phyloP scores from a whole-genome alignment of 257 asterid genomes.

The Oldenlandia corymbosa region DNA sequence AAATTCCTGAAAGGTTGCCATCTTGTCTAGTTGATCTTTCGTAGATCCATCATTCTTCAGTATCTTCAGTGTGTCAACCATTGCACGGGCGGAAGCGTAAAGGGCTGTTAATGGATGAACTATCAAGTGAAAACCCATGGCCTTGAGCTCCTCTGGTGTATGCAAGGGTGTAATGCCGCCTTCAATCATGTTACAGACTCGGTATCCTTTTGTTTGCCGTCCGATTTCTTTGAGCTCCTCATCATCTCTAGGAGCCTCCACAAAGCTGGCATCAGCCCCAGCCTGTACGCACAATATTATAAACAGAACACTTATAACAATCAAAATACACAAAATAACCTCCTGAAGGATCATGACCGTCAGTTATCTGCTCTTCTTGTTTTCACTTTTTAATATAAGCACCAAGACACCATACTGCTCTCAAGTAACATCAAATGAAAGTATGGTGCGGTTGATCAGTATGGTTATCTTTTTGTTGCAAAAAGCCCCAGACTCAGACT shows the following conservation, averaged over 20 bases:
- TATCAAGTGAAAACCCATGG: constrained; percentile 18
- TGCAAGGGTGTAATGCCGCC: constrained; percentile 20
- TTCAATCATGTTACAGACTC: constrained; percentile 21
- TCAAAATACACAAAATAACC: no score
- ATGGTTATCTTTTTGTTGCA: no score
- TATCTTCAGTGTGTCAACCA: constrained; percentile 18
- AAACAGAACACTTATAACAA: not conserved
- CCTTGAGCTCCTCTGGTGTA: constrained; percentile 24
- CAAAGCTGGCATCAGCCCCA: constrained; percentile 23
- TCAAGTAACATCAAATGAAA: not conserved
- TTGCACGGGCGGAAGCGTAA: constrained; percentile 19
- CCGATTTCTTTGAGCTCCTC: constrained; percentile 23
- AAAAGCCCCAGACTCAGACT: no score
- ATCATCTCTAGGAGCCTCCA: constrained; percentile 20
- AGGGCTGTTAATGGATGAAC: constrained; percentile 22
- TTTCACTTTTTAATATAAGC: no score
- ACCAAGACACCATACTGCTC: not conserved
- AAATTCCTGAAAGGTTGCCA: constrained; percentile 21
- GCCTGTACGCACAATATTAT: constrained; percentile 11
- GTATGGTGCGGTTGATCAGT: no score
- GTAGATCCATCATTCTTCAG: constrained; percentile 22
- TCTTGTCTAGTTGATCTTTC: constrained; percentile 12
- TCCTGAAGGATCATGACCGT: no score
- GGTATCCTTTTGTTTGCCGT: constrained; percentile 11
- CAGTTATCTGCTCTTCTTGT: no score